phyloP scores from a whole-genome alignment of 2,329 filamentous ascomycete genomes.

The Salinomyces thailandicus region DNA sequence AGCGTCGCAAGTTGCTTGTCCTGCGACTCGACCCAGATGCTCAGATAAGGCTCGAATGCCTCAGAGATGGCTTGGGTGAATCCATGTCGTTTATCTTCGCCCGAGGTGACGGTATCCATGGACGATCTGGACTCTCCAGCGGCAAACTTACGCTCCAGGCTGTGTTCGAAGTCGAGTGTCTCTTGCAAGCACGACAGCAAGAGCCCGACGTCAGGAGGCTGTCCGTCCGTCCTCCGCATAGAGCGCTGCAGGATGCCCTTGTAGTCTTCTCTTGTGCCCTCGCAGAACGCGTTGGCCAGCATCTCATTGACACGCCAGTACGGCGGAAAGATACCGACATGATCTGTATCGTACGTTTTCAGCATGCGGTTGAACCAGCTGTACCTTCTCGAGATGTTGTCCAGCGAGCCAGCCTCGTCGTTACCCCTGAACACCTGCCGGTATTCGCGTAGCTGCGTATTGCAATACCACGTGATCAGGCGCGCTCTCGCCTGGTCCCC shows the following conservation, averaged over 20 bases:
- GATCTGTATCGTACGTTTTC: conserved; percentile 91
- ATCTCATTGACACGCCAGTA: conserved; percentile 87
- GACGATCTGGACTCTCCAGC: conserved; percentile 55
- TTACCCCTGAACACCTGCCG: conserved; percentile 91
- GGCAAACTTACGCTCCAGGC: conserved; percentile 72
- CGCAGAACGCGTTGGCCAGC: conserved; percentile 84
- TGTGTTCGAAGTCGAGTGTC: conserved; percentile 93
- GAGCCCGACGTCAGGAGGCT: conserved; percentile 79
- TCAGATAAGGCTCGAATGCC: conserved; percentile 94
- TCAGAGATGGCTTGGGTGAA: conserved; percentile 91
- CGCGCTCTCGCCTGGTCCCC: conserved; percentile 75
- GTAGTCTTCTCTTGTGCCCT: conserved; percentile 91
- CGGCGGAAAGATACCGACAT: conserved; percentile 73
- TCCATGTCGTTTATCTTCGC: conserved; percentile 61
- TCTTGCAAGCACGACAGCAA: conserved; percentile 84
- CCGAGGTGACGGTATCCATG: conserved; percentile 68
- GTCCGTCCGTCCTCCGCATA: conserved; percentile 66
- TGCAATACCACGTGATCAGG: conserved; percentile 93
- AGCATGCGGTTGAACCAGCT: conserved; percentile 95
- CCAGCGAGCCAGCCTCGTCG: conserved; percentile 88
- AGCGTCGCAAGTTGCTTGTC: conserved; percentile 75
- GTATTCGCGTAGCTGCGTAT: conserved; percentile 91
- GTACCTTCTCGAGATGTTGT: conserved; percentile 92
- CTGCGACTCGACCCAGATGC: conserved; percentile 93
- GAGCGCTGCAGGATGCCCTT: conserved; percentile 83